Evolutionary conservation across 257 asterid genomes (phyloP), one percentile per base, ranked within the genome.

Genomic region (Rubia yunnanensis): DNA sequence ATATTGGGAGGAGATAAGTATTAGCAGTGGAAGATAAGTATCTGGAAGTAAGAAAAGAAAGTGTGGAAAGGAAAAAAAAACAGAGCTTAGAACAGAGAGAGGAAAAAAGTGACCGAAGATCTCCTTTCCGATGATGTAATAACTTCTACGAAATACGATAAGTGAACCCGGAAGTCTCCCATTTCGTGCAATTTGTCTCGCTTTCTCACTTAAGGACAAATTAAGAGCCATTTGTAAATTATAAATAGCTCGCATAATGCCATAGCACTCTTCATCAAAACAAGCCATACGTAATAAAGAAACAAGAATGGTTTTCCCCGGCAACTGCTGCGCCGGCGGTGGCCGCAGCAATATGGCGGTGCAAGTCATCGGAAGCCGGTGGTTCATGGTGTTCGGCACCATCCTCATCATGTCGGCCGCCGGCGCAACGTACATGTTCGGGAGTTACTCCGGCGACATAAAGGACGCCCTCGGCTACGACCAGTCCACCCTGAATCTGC

Each of bases 371-470:
- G 61, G 66, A 20, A 79, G 96, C 49, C 90, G 91, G 74, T 89
- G 92, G 96, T 86, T 86, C 86, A 82, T 86, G 90, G 76, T 86
- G 34, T 85, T 89, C 14, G 92, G 74, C 72, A 81, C 95, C 77
- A 72, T 76, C 23, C 80, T 86, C n/a, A 81, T 89, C 81, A 75
- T 84, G 86, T 10, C 88, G 0, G 95, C 86, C 0, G 92, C 96
- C 1, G 96, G 95, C 0, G 96, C 96, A 71, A 89, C 96, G 31
- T 89, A 89, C 74, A 86, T 89, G 95, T 89, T 89, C 60, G 86
- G 89, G 1, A 64, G 81, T 1, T 86, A 86, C 70, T 89, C 96
- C 4, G 60, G 30, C 3, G 81, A 75, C 20, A 79, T 89, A 64
- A 89, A 89, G 66, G 0, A 2, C 1, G 9, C 79, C 2, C 73